These are phyloP conservation scores for Globisporangium rhizosaccharum DNA, from an alignment of 352 stramenopile genomes.

Conservation along the genomic window DNA sequence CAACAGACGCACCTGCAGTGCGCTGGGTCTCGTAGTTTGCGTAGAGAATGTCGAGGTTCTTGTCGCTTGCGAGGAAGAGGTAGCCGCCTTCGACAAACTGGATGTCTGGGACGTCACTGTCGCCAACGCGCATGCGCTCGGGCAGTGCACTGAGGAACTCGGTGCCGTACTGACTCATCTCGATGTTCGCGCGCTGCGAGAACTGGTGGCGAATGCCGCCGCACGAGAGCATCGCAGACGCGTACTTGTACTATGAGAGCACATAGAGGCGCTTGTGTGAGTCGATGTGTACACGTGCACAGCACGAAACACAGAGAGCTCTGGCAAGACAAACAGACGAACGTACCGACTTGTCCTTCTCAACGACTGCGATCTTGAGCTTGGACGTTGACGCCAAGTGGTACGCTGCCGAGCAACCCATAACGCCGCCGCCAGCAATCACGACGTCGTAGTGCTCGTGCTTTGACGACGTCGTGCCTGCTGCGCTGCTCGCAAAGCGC, in stretches of 20 bases:
- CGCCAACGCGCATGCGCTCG: conserved; percentile 45
- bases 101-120: conserved; percentile 53
- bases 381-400: conserved; percentile 66
- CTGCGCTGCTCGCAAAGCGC: conserved; percentile 3
- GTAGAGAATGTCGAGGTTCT: conserved; percentile 45
- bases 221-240: conserved; percentile 68
- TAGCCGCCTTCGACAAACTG: conserved; percentile 81
- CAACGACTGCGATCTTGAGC: conserved; percentile 67
- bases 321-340: not conserved
- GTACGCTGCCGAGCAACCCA: conserved; percentile 85
- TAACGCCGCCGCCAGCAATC: conserved; percentile 72
- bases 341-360: conserved; percentile 64
- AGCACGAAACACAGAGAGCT: not conserved
- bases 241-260: conserved; percentile 69
- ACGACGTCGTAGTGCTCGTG: conserved; percentile 62
- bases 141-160: conserved; percentile 56
- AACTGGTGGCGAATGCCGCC: conserved; percentile 84
- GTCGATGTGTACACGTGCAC: not conserved
- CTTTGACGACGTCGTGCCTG: not conserved
- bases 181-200: conserved; percentile 65
- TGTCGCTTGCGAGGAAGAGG: conserved; percentile 71
- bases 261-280: not conserved
- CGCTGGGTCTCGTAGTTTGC: conserved; percentile 52
- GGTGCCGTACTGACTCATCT: conserved; percentile 77
- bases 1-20: conserved; percentile 34